Base-by-base conservation (phyloP, 2,329 filamentous ascomycete species). In the Phoma sp. region DNA sequence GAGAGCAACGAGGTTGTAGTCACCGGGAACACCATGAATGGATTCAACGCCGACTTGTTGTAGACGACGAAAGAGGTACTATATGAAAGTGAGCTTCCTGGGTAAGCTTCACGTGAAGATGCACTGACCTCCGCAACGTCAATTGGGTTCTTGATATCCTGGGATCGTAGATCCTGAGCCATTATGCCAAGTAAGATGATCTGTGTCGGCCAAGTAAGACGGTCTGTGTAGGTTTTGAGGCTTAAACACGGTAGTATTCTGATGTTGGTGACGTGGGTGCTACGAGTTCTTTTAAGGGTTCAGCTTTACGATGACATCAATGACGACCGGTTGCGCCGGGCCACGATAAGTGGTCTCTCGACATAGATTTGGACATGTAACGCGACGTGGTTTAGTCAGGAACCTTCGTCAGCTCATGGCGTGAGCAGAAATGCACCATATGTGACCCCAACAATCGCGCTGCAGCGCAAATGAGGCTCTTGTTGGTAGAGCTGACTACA, bases 111-210 rank as follows among this genome's bases (percentile, higher is more conserved):
- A 47, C 39, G 20, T 39, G 43, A 26, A 33, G 4, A 18, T 28
- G 18, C 14, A n/a, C 68, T 55, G 29, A 71, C 70, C 68, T 89
- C 84, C 50, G 85, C 85, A 46, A 89, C 83, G 56, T 87, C 83
- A 23, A 81, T 66, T 42, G 76, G 76, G 56, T 77, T 68, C 60
- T 77, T 74, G 57, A 81, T 71, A 36, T 74, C 71, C 37, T 74
- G 68, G 17, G 74, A 74, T 57, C 77, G 69, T 45, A 81, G 71
- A 57, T 81, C 60, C 58, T 61, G 65, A 18, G 75, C 69, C 68
- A 74, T 77, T 17, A 37, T 65, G 64, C 37, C 42, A 40, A 54
- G 51, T 14, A 15, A 39, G 51, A 48, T 7, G 51, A 25, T 34
- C 9, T 9, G 25, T 45, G 23, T 28, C 28, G 30, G 38, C 37